Base-by-base conservation (phyloP, 129 eudicot species). In the Mikania micrantha region DNA sequence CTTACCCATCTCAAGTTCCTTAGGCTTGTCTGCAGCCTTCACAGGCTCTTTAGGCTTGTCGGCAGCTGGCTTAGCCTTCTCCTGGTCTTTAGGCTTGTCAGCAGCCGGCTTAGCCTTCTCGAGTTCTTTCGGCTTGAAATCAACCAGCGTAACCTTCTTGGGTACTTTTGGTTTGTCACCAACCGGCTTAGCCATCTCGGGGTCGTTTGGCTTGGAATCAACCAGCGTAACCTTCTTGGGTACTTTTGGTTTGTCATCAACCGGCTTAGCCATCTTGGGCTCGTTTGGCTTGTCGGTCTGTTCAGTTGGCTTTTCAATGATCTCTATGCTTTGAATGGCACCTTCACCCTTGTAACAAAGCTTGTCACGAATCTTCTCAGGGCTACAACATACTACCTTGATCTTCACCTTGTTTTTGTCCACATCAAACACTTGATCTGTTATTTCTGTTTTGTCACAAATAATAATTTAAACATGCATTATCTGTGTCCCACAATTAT, bases 371-470 rank as follows among this genome's bases (percentile, higher is more conserved):
- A 84, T 77, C 48, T 72, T 80, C 36, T 84, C 85, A 2, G 88
- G 88, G 58, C 72, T 77, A 76, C 88, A 84, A 64, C 85, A 84
- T 9, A 80, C 78, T 66, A 84, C 88, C 24, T 45, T 80, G 70
- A 84, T 63, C 53, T 53, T 69, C 50, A 84, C 88, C 60, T 67
- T 70, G 69, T 84, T 84, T 13, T 70, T 36, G 65, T 80, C 83
- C 64, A 80, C 85, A 70, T 84, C 83, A 66, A 53, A 80, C 13
- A 74, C 67, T 49, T 84, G 88, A 74, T 80, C 76, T 64, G 72
- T 82, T 45, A 84, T 84, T 74, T 84, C 87, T 81, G 48, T 22
- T 53, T 32, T 25, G 10, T 40, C 68, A 67, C 52, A 58, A 47
- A 28, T 25, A 5, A 15, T 0, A 25, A 24, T 4, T 9, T 41